These are phyloP conservation scores for Isabelozyma gotoi DNA, from an alignment of 805 yeast genomes.

Conservation along the genomic window DNA sequence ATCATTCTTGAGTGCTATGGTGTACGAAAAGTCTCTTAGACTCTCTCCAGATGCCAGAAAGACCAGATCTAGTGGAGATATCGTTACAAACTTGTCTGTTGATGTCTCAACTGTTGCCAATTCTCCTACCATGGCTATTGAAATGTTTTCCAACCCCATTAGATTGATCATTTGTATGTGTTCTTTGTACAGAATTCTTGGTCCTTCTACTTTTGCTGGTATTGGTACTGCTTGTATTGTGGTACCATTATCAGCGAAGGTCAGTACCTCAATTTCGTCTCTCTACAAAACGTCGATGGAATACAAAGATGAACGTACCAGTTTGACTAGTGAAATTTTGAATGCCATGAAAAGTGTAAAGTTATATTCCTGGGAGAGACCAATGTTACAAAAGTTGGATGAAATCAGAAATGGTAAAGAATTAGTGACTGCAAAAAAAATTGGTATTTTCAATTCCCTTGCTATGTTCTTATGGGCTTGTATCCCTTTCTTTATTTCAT, in stretches of 20 bases:
- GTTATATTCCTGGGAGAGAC: slow-evolving; percentile 42
- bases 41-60: slow-evolving; percentile 32
- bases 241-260: slow-evolving; percentile 28
- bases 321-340: slow-evolving; percentile 37
- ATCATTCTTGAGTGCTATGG: slow-evolving; percentile 21
- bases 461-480: slow-evolving; percentile 36
- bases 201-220: slow-evolving; percentile 37
- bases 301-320: slow-evolving; percentile 36
- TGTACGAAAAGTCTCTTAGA: slow-evolving; percentile 26
- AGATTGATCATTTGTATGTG: slow-evolving; percentile 23
- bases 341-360: slow-evolving; percentile 38
- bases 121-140: slow-evolving; percentile 13
- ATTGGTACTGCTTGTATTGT: slow-evolving; percentile 27
- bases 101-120: slow-evolving; percentile 20
- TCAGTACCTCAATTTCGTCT: slow-evolving; percentile 23
- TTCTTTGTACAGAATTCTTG: slow-evolving; percentile 33
- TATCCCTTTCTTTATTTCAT: slow-evolving; percentile 36
- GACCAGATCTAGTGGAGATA: slow-evolving; percentile 32
- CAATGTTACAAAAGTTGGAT: slow-evolving; percentile 33
- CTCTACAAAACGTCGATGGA: slow-evolving; percentile 28
- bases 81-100: slow-evolving; percentile 31
- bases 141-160: slow-evolving; percentile 20
- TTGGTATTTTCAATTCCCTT: slow-evolving; percentile 33
- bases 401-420: slow-evolving; percentile 38
- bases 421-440: slow-evolving; percentile 21